phyloP scores from a whole-genome alignment of 2,329 filamentous ascomycete genomes.

The Dichotomopilus funicola region DNA sequence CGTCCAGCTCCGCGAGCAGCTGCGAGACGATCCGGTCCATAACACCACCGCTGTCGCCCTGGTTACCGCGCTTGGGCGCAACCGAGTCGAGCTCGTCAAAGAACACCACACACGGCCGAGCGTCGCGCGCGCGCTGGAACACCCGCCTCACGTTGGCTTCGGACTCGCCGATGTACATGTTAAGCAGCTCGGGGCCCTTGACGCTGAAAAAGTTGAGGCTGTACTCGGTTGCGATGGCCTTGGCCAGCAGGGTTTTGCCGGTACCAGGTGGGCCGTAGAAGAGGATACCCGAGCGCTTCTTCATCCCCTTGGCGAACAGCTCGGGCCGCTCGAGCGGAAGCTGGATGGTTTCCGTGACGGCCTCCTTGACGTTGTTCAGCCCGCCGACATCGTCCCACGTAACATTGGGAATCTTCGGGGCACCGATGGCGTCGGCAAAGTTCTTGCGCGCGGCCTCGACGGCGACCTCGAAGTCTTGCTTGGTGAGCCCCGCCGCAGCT shows the following conservation, averaged over 20 bases:
- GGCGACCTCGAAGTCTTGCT: constrained; percentile 81
- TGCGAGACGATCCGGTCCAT: constrained; percentile 98
- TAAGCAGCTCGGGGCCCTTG: constrained; percentile 84
- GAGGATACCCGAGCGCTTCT: constrained; percentile 88
- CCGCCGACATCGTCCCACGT: constrained; percentile 95
- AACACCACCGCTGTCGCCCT: constrained; percentile 93
- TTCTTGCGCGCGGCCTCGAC: constrained; percentile 96
- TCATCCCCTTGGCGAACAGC: constrained; percentile 94
- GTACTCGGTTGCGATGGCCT: constrained; percentile 90
- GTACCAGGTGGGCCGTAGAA: constrained; percentile 91
- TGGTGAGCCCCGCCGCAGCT: constrained; percentile 69
- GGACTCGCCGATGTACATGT: constrained; percentile 95
- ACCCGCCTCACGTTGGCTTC: constrained; percentile 87
- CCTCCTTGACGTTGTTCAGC: constrained; percentile 87
- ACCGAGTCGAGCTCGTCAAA: constrained; percentile 92
- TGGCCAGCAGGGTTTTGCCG: constrained; percentile 86
- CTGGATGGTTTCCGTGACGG: constrained; percentile 95
- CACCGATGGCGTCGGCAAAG: constrained; percentile 94
- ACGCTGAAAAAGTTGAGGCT: constrained; percentile 92
- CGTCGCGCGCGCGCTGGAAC: constrained; percentile 80
- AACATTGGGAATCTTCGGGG: constrained; percentile 96
- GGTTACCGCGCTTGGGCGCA: constrained; percentile 91
- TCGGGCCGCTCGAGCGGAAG: constrained; percentile 86
- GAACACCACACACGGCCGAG: constrained; percentile 83
- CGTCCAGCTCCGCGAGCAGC: constrained; percentile 88